Evolutionary conservation across 2,329 filamentous ascomycete genomes (phyloP).

Genomic region (Diplodia seriata): DNA sequence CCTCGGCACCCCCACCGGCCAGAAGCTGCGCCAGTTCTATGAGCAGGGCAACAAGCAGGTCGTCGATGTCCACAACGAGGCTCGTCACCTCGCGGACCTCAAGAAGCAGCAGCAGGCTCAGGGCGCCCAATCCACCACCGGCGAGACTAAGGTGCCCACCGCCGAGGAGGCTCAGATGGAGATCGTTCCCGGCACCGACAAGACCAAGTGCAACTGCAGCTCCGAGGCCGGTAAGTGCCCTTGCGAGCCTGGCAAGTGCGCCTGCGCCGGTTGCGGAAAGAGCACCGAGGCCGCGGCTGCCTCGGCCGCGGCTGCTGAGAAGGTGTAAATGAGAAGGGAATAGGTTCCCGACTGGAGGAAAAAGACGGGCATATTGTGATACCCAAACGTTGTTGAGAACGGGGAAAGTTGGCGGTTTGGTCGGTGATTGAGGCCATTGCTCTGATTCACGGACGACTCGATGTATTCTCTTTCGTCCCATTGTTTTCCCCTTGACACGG

Average conservation of each 20-base stretch:
- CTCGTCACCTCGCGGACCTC: constrained; percentile 82
- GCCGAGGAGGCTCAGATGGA: constrained; percentile 50
- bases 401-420: constrained; percentile 3
- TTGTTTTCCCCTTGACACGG: not conserved
- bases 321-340: not conserved
- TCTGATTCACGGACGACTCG: not conserved
- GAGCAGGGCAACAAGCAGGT: constrained; percentile 84
- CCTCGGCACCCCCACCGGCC: constrained; percentile 81
- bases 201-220: constrained; percentile 58
- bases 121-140: constrained; percentile 50
- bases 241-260: constrained; percentile 52
- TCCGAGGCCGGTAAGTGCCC: constrained; percentile 57
- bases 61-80: constrained; percentile 91
- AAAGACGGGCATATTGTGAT: constrained; percentile 7
- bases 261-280: constrained; percentile 57
- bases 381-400: constrained; percentile 5
- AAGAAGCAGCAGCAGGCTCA: constrained; percentile 63
- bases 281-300: constrained; percentile 43
- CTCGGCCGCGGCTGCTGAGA: constrained; percentile 14
- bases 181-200: constrained; percentile 50
- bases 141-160: constrained; percentile 4
- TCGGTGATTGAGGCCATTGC: not conserved
- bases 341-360: not conserved
- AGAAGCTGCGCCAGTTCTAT: constrained; percentile 90
- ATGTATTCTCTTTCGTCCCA: not conserved